These are phyloP conservation scores for Tuber aestivum DNA, from an alignment of 495 filamentous ascomycete species.

Conservation along the genomic window DNA sequence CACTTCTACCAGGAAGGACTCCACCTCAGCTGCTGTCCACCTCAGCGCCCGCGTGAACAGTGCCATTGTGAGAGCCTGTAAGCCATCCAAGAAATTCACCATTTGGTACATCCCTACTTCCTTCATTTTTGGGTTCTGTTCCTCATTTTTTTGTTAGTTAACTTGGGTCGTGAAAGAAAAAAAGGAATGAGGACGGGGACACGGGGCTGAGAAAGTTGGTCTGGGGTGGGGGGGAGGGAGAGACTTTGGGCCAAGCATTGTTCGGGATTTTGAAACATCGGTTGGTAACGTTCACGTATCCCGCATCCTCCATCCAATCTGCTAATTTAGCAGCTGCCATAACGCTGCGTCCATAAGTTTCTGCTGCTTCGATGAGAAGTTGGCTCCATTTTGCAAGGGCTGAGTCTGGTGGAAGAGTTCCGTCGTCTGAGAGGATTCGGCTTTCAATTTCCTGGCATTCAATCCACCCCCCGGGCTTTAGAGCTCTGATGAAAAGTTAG, in stretches of 20 bases:
- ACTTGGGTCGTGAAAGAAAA: background rate
- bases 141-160: background rate
- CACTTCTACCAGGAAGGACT: conserved; percentile 40
- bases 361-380: conserved; percentile 16
- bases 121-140: conserved; percentile 32
- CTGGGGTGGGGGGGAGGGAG: background rate
- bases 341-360: conserved; percentile 17
- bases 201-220: background rate
- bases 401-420: conserved; percentile 14
- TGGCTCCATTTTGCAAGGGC: conserved; percentile 7
- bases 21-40: conserved; percentile 43
- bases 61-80: conserved; percentile 44
- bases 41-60: conserved; percentile 39
- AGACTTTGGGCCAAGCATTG: conserved; percentile 26
- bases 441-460: conserved; percentile 33
- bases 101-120: conserved; percentile 44
- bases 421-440: conserved; percentile 18
- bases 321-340: conserved; percentile 18
- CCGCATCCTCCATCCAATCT: conserved; percentile 19
- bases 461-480: conserved; percentile 28
- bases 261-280: conserved; percentile 14
- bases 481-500: conserved; percentile 11
- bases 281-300: conserved; percentile 23
- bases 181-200: background rate
- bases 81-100: conserved; percentile 42